Base-by-base conservation (phyloP, 2,329 filamentous ascomycete species). In the Endoconidiophora laricicola region DNA sequence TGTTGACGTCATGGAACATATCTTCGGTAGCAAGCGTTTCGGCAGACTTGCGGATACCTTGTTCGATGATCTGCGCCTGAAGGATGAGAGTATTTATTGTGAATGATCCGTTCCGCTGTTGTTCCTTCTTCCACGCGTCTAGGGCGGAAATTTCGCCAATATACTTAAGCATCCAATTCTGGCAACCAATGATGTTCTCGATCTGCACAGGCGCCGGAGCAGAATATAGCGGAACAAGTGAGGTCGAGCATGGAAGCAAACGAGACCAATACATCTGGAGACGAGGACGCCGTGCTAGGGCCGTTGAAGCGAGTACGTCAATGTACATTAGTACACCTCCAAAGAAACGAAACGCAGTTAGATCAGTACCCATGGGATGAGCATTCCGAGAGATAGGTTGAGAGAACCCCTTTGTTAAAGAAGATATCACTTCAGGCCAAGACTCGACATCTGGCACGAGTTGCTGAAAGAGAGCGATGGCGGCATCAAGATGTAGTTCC, bases 101-200 rank as follows among this genome's bases (percentile, higher is more conserved):
- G 1, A 78, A 61, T 0, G 63, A 65, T 3, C 69, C 69, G 3
- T 59, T 56, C 44, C 59, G 58, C 44, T 64, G 67, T 54, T 66
- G 66, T 20, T 67, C 60, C 55, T 69, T 69, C 60, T 78, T 80
- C 69, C 72, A 77, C 1, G 69, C 65, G 47, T 74, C 68, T 5
- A 81, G 64, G 0, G 66, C 59, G 12, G 74, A 65, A 44, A 76
- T 69, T 18, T 75, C 68, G 10, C 69, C 70, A 41, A 81, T 67
- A n/a, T 69, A 62, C 43, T 72, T 61, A 43, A 80, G 56, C 1
- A 69, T 69, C 72, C 73, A 76, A 58, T 78, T 79, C 42, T 73
- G 63, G 53, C 74, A 66, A 2, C 77, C 76, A 39, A 74, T 60
- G 45, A 75, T 69, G 29, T 71, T 67, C 45, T 72, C 68, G 49